Evolutionary conservation across 306 rosid genomes (phyloP), one percentile per base, ranked within the genome.

Genomic region (Pterocarpus macrocarpus): DNA sequence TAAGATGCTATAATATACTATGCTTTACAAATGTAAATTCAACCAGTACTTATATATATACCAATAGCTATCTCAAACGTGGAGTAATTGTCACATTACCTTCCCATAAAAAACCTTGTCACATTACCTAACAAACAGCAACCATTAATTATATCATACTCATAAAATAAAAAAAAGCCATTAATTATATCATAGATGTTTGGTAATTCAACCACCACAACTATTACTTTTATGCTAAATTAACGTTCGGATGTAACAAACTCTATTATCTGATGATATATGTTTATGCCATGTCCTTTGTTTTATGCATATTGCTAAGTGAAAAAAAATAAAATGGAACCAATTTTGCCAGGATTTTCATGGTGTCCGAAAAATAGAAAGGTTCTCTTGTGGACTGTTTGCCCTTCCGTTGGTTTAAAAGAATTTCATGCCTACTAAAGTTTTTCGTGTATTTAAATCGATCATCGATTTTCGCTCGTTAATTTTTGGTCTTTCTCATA

Each of bases 11-110:
- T 16, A n/a, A 9, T 28, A 64, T 70, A 36, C 39, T 28, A 77
- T 38, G 71, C 71, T 71, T 62, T 63, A 10, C 73, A 50, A 63
- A 9, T 10, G 49, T 49, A 50, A 12, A 52, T 49, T 62, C 78
- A 76, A 2, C 57, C 34, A 14, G 9, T 53, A 36, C 43, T 57
- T 73, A 39, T 8, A 33, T 8, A 10, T 10, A 13, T 45, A 64
- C 36, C 45, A 59, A 43, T 47, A 33, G 47, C 57, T 30, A 65
- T 66, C 75, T 56, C 50, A 28, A 15, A 56, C 56, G 38, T 75
- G 57, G 71, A 81, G 38, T 47, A 76, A 15, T 36, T 68, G 32
- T 75, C 65, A 34, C 77, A 58, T 75, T 82, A 75, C 84, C 81
- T 38, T 38, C 41, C 41, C 41, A 38, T 38, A 38, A 38, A 38